Evolutionary conservation across 1,284 basidiomycete genomes (phyloP).

Genomic region (Sanghuangporus weigelae): DNA sequence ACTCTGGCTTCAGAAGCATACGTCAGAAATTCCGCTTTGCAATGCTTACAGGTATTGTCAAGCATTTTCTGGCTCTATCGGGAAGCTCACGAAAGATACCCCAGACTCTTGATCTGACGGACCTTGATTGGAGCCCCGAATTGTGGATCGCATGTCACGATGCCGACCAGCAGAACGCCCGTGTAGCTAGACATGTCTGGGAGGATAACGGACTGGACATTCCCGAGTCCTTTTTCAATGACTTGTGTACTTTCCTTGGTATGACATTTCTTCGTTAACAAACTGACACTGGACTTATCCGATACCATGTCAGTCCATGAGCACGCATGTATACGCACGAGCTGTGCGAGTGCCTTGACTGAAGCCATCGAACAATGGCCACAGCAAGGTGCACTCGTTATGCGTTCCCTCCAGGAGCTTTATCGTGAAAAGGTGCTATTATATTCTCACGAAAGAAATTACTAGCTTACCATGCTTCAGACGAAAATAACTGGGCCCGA

Average conservation of each 20-base stretch:
- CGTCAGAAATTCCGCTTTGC: constrained; percentile 87
- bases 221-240: constrained; percentile 63
- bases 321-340: constrained; percentile 76
- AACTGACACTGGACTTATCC: neutral
- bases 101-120: constrained; percentile 92
- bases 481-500: constrained; percentile 86
- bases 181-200: constrained; percentile 83
- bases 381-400: constrained; percentile 45
- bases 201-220: constrained; percentile 96
- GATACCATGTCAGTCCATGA: constrained; percentile 56
- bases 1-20: constrained; percentile 86
- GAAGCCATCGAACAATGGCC: constrained; percentile 78
- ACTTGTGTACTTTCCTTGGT: constrained; percentile 73
- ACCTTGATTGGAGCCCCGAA: constrained; percentile 88
- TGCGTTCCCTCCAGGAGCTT: constrained; percentile 57
- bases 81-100: constrained; percentile 6
- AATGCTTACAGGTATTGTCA: constrained; percentile 73
- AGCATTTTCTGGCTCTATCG: neutral
- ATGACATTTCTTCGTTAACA: constrained; percentile 20
- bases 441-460: neutral
- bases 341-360: constrained; percentile 71
- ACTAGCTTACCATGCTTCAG: constrained; percentile 29
- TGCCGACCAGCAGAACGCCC: constrained; percentile 86
- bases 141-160: constrained; percentile 92
- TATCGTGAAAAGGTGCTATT: constrained; percentile 75